Evolutionary conservation across 2,329 filamentous ascomycete genomes (phyloP), one percentile per base, ranked within the genome.

Genomic region (Periconia sp.): DNA sequence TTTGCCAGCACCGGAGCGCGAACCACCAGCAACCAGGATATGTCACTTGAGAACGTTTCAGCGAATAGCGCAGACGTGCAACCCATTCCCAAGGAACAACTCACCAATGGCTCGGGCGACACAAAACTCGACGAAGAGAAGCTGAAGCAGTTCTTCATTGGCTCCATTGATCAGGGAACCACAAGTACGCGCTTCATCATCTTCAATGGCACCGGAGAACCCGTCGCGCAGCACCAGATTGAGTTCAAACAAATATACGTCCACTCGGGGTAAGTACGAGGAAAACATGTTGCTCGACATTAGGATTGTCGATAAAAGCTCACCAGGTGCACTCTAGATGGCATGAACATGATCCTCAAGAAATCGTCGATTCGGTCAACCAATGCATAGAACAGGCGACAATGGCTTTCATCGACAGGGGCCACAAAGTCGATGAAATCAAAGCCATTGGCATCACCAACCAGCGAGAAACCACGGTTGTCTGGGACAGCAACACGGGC

Each of bases 121-220:
- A 35, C 54, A 3, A 61, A 66, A 35, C 60, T 72, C 20, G 66
- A 72, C 46, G 70, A 73, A 50, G 56, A 64, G 41, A 73, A 69
- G 50, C 50, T 71, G 50, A 72, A 77, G 41, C 76, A 87, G 52
- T 84, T 84, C 76, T 96, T 90, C 67, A 87, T 96, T 56, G 92
- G 91, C 55, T 90, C 89, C 63, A 92, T 96, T 70, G 92, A 96
- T 70, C 91, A 95, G 68, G 92, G 92, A 54, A 96, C 92, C 13
- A 96, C 92, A 31, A 93, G 89, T 54, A 90, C 91, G 33, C 84
- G 92, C 37, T 96, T 96, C 76, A 83, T 96, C 63, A 92, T 97
- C 69, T 96, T 96, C 77, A 87, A 96, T 74, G 85, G 85, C 59
- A 77, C 83, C 41, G 91, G 92, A 51, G 85, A 89, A 54, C 89